A percentile compares a stretch with the other conserved stretches of the same genome.
phyloP scores from a whole-genome alignment of 345 rosid species.

The Mangifera indica region DNA sequence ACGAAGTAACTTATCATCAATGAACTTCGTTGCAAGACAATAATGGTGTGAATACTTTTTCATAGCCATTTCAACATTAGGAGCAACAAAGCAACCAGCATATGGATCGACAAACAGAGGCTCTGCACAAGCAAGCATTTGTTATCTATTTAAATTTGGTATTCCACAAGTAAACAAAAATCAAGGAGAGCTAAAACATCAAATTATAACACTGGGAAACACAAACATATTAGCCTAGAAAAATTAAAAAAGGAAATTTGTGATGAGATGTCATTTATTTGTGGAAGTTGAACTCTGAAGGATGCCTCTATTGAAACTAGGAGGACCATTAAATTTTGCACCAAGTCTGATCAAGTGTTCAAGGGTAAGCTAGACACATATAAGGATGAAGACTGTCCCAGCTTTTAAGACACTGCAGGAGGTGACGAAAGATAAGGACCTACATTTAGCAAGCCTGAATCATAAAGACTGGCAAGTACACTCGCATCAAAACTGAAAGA shows the following conservation, averaged over 20 bases:
- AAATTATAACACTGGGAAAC: not conserved
- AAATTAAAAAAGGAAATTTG: not conserved
- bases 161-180: not conserved
- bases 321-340: too few species aligned
- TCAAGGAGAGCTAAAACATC: not conserved
- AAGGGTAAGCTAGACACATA: too few species aligned
- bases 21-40: slow-evolving; percentile 75
- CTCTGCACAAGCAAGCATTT: slow-evolving; percentile 42
- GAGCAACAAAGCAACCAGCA: slow-evolving; percentile 73
- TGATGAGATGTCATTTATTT: too few species aligned
- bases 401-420: too few species aligned
- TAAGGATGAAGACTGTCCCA: too few species aligned
- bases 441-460: not conserved
- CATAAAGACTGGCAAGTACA: not conserved
- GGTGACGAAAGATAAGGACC: not conserved
- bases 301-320: too few species aligned
- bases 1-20: slow-evolving; percentile 73
- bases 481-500: not conserved
- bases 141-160: slow-evolving; percentile 1
- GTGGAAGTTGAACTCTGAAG: too few species aligned
- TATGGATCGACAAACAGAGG: slow-evolving; percentile 85
- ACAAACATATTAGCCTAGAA: not conserved
- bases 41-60: slow-evolving; percentile 52
- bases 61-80: slow-evolving; percentile 40
- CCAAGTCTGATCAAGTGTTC: too few species aligned